These are phyloP conservation scores for Nemania abortiva DNA, from an alignment of 2,329 filamentous ascomycete genomes.

Conservation along the genomic window DNA sequence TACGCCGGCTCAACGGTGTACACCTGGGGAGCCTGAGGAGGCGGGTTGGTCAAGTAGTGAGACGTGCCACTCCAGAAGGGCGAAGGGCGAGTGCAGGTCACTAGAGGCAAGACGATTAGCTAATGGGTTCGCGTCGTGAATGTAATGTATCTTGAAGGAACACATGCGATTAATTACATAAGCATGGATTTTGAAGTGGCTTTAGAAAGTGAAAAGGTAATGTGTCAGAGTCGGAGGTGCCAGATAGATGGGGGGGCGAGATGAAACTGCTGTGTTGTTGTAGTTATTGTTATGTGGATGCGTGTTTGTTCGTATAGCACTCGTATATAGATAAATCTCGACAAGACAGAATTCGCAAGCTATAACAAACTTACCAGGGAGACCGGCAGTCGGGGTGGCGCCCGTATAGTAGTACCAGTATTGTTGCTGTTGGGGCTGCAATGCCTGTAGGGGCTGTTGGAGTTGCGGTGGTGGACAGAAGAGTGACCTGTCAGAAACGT, in stretches of 20 bases:
- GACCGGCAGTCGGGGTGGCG: not conserved
- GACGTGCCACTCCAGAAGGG: conserved; percentile 29
- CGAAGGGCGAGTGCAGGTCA: conserved; percentile 10
- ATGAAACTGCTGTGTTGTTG: not conserved
- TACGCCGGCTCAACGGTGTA: conserved; percentile 32
- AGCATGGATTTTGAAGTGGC: not conserved
- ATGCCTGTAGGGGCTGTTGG: not conserved
- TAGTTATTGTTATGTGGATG: not conserved
- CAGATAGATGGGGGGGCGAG: not conserved
- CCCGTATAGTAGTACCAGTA: conserved; percentile 25
- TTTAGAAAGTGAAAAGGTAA: not conserved
- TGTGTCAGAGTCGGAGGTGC: not conserved
- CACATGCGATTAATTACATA: not conserved
- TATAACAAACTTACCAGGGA: conserved; percentile 21
- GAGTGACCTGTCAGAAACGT: conserved; percentile 14
- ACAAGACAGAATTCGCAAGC: not conserved
- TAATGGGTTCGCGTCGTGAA: not conserved
- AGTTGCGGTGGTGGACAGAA: conserved; percentile 7
- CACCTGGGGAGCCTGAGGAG: conserved; percentile 21
- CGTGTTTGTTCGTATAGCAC: not conserved
- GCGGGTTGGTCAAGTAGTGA: conserved; percentile 32
- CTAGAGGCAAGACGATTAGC: conserved; percentile 7
- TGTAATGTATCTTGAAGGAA: not conserved
- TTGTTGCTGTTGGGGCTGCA: conserved; percentile 2
- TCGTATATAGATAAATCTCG: not conserved